phyloP scores from a whole-genome alignment of 768 basidiomycete species.

The Lentinula lateritia region DNA sequence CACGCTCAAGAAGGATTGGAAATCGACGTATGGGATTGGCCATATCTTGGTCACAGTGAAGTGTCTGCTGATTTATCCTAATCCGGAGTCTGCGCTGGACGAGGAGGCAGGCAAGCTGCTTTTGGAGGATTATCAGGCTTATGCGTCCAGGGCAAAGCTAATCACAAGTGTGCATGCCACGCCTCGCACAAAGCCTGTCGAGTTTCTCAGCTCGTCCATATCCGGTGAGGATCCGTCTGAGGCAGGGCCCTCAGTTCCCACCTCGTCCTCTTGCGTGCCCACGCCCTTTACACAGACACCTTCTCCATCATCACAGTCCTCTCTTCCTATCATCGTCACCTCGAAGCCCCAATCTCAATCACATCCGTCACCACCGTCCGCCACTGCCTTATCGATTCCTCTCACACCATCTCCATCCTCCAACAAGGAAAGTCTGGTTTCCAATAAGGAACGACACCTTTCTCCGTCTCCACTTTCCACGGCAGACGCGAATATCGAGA shows the following conservation, averaged over 20 bases:
- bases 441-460: constrained; percentile 53
- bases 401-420: constrained; percentile 32
- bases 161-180: constrained; percentile 92
- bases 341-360: constrained; percentile 18
- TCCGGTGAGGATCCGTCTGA: constrained; percentile 4
- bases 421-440: constrained; percentile 26
- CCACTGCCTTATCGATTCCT: constrained; percentile 36
- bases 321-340: constrained; percentile 16
- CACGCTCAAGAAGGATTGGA: constrained; percentile 97
- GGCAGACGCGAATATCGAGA: constrained; percentile 62
- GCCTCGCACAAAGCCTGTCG: constrained; percentile 64
- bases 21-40: constrained; percentile 81
- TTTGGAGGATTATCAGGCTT: constrained; percentile 84
- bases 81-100: constrained; percentile 93
- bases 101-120: constrained; percentile 94
- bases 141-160: constrained; percentile 79
- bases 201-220: constrained; percentile 52
- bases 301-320: constrained; percentile 24
- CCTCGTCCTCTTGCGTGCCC: constrained; percentile 13
- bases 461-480: constrained; percentile 69
- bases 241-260: constrained; percentile 5
- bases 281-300: constrained; percentile 21
- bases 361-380: constrained; percentile 40
- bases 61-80: constrained; percentile 94
- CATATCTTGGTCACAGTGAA: constrained; percentile 93